These are phyloP conservation scores for Spathaspora gorwiae DNA, from an alignment of 805 yeast genomes.

Conservation along the genomic window DNA sequence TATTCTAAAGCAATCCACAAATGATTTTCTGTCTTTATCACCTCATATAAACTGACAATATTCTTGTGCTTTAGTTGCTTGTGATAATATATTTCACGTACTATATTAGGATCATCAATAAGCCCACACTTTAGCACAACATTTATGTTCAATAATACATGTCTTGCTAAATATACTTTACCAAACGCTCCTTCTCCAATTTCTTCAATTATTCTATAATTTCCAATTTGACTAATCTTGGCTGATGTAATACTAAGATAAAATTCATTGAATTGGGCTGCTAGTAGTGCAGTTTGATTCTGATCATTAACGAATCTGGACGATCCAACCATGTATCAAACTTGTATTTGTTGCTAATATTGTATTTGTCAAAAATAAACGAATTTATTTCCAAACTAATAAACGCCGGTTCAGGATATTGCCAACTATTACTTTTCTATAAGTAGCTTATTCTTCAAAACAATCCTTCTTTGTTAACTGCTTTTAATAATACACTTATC, in stretches of 20 bases:
- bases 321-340: slow-evolving; percentile 14
- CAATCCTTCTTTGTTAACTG: too few species aligned
- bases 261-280: slow-evolving; percentile 61
- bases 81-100: slow-evolving; percentile 86
- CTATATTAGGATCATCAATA: slow-evolving; percentile 76
- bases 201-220: slow-evolving; percentile 64
- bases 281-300: slow-evolving; percentile 47
- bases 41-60: slow-evolving; percentile 80
- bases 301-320: slow-evolving; percentile 21
- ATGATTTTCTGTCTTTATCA: slow-evolving; percentile 70
- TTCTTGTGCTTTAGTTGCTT: slow-evolving; percentile 79
- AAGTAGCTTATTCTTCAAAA: too few species aligned
- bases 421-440: too few species aligned
- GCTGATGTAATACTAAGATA: slow-evolving; percentile 41
- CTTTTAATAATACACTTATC: too few species aligned
- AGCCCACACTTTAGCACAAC: slow-evolving; percentile 81
- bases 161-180: slow-evolving; percentile 80
- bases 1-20: slow-evolving; percentile 90
- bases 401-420: too few species aligned
- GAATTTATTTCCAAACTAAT: too few species aligned
- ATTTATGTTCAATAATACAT: slow-evolving; percentile 63
- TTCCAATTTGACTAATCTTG: slow-evolving; percentile 68
- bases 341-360: too few species aligned
- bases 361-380: too few species aligned
- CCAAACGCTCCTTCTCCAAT: slow-evolving; percentile 95